Evolutionary conservation across 2,329 filamentous ascomycete genomes (phyloP).

Genomic region (Aspergillus sp.): DNA sequence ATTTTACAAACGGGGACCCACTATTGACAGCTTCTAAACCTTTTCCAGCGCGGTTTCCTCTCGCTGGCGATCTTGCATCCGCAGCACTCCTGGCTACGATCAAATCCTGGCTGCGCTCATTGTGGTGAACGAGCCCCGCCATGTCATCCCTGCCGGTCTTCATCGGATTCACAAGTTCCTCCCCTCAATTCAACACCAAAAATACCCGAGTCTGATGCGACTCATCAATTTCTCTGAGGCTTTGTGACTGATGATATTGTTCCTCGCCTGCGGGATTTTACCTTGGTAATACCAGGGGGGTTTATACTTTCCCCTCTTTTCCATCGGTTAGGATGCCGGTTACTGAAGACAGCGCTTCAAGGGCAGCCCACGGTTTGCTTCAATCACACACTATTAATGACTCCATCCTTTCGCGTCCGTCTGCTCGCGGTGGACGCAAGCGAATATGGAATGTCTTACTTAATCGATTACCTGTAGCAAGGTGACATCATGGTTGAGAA

Average conservation of each 20-base stretch:
- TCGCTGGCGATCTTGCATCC: constrained; percentile 25
- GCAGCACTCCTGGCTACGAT: constrained; percentile 25
- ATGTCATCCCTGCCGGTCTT: background rate
- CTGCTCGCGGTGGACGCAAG: background rate
- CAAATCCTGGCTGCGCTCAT: constrained; percentile 4
- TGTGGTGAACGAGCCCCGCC: constrained; percentile 2
- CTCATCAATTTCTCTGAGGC: background rate
- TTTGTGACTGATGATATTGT: background rate
- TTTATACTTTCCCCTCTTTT: background rate
- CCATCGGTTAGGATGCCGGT: background rate
- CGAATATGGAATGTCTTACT: background rate
- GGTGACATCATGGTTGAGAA: constrained; percentile 23
- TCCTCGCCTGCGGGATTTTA: background rate
- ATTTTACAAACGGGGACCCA: constrained; percentile 20
- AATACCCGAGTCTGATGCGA: background rate
- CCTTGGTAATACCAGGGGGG: background rate
- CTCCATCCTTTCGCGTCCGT: background rate
- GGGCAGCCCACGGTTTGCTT: no score
- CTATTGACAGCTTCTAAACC: constrained; percentile 27
- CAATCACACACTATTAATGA: background rate
- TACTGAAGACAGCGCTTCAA: background rate
- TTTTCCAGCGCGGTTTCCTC: constrained; percentile 17
- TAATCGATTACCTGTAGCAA: background rate
- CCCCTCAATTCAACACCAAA: background rate
- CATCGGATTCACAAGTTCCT: background rate